Percentiles rank a stretch among this genome's conserved stretches.
Conservation (phyloP, 305 asterid species). For the Striga hermonthica region DNA sequence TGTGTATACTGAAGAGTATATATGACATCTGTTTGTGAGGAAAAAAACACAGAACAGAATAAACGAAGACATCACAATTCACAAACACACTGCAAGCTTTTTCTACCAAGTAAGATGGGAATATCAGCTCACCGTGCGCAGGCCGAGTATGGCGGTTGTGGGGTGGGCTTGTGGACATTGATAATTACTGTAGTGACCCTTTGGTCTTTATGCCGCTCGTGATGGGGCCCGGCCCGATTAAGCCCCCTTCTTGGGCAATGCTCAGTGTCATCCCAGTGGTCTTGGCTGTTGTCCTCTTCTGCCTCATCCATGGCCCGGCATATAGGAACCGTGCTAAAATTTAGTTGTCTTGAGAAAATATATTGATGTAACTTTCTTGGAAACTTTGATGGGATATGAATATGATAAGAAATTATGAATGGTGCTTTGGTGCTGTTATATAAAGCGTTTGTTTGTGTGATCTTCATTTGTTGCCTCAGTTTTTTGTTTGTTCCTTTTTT, state of each 20-base stretch:
- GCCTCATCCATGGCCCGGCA: conserved; percentile 37
- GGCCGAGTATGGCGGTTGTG: conserved; percentile 47
- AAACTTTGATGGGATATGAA: not conserved
- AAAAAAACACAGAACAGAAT: not conserved
- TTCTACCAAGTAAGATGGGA: not conserved
- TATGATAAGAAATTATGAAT: not conserved
- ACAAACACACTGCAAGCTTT: not conserved
- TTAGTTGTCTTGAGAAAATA: not conserved
- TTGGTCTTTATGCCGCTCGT: conserved; percentile 44
- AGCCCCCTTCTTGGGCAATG: conserved; percentile 36
- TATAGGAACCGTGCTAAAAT: conserved; percentile 17
- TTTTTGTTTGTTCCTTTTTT: too few species aligned
- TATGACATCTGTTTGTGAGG: not conserved
- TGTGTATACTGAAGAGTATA: not conserved
- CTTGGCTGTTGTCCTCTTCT: conserved; percentile 37
- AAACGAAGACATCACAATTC: not conserved
- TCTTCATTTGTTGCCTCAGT: not conserved
- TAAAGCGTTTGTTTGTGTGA: not conserved
- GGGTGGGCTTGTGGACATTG: conserved; percentile 43
- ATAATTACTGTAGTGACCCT: conserved; percentile 38
- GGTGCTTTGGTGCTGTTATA: not conserved
- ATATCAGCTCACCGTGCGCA: conserved; percentile 29
- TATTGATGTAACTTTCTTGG: not conserved
- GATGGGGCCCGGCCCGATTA: conserved; percentile 40
- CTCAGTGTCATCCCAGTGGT: conserved; percentile 39